These are phyloP conservation scores for Wallacemonas sp. DNA, from an alignment of 208 protist species.

Conservation along the genomic window DNA sequence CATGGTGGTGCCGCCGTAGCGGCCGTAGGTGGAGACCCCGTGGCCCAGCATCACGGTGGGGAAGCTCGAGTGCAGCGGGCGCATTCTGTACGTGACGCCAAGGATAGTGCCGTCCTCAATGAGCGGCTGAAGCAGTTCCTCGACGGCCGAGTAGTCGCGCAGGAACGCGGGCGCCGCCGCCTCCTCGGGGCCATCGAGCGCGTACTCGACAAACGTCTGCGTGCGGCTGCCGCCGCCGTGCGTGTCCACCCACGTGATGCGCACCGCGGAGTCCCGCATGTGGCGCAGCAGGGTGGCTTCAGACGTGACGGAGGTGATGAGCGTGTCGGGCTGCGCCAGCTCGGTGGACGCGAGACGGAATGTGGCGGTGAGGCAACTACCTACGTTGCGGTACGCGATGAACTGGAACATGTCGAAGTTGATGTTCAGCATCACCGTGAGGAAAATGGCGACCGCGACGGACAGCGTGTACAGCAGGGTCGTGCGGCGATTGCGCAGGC, in stretches of 20 bases:
- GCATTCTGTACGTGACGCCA: constrained; percentile 21
- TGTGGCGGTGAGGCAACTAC: constrained; percentile 21
- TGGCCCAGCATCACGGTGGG: neutral
- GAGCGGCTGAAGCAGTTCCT: neutral
- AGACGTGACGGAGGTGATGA: constrained; percentile 1
- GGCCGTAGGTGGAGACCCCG: neutral
- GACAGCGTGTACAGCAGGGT: constrained; percentile 94
- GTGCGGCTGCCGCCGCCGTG: neutral
- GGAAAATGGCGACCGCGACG: constrained; percentile 93
- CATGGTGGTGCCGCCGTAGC: neutral
- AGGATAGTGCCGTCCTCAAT: constrained; percentile 2
- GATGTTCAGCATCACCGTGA: constrained; percentile 83
- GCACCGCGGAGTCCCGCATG: constrained; percentile 4
- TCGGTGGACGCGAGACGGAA: neutral
- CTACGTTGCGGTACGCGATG: constrained; percentile 22
- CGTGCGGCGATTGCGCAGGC: constrained; percentile 91
- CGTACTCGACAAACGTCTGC: constrained; percentile 7
- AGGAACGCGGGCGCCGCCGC: neutral
- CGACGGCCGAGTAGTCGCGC: constrained; percentile 17
- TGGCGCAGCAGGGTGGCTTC: neutral
- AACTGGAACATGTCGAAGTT: constrained; percentile 58
- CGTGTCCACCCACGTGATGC: neutral
- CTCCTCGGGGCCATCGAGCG: constrained; percentile 1
- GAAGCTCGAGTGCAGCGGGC: neutral
- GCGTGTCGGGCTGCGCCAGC: neutral